Evolutionary conservation across 1,284 basidiomycete species (phyloP), one percentile per base, ranked within the genome.

Genomic region (Singerocomus inundabilis): DNA sequence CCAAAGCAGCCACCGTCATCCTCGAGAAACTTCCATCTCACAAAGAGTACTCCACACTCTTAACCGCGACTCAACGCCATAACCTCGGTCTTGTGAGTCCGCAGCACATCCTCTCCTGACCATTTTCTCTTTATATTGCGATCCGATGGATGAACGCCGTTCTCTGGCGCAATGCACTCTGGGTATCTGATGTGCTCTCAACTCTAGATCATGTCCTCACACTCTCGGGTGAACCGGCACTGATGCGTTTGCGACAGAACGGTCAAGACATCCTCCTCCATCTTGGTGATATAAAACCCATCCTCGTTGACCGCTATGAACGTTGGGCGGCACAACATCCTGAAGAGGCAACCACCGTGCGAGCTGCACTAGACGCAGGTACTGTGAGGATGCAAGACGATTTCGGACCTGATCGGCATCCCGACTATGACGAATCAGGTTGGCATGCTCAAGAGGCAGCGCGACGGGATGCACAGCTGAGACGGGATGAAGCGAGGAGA

Each of bases 241-340:
- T 70, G 73, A 57, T 57, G 25, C 34, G 6, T 33, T 49, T 48
- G 35, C 42, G 21, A 55, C 58, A 88, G 85, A 86, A 88, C 52
- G 85, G 85, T 11, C 80, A 85, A 64, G 78, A 84, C 49, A 85
- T 86, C 46, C 72, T 88, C 30, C 70, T 73, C 52, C 70, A 71
- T 53, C 74, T 82, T 15, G 66, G 73, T 30, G 69, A 75, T 30
- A 68, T 82, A 38, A 82, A 82, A 49, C 74, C 74, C 12, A 57
- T 65, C 11, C 71, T 82, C 15, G 72, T 80, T 32, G 73, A 79
- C 38, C 72, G 78, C n/a, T 75, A 76, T 49, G 76, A 79, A 45
- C 68, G 69, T 38, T 82, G 80, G 80, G 58, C 61, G 7, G 56
- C 59, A 13, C 65, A 70, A 40, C 63, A 76, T 48, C 65, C 67